Percentiles rank a stretch among this genome's conserved stretches.
Evolutionary conservation across 2,329 filamentous ascomycete species (phyloP).

Genomic region (Hypoxylon sp.): DNA sequence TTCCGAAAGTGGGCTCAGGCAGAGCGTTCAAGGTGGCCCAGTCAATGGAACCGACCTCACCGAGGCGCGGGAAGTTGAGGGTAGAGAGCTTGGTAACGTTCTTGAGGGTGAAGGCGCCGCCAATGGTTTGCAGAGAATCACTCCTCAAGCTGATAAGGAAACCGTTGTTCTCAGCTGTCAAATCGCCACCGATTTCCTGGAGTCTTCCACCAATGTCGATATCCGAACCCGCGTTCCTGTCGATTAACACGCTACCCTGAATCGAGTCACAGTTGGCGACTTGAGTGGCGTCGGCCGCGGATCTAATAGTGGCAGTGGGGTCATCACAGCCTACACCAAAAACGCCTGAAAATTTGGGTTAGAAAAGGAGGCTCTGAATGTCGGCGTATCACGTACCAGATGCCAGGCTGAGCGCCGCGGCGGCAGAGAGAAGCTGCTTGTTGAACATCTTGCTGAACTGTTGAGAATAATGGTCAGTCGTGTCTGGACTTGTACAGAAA

Average conservation of each 20-base stretch:
- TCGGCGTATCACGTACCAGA: conserved; percentile 58
- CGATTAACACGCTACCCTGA: conserved; percentile 77
- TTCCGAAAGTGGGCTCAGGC: conserved; percentile 65
- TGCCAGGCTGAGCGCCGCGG: conserved; percentile 61
- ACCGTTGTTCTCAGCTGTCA: conserved; percentile 73
- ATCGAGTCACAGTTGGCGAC: conserved; percentile 77
- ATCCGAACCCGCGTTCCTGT: conserved; percentile 66
- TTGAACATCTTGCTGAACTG: conserved; percentile 62
- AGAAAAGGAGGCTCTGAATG: conserved; percentile 22
- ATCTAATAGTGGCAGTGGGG: conserved; percentile 70
- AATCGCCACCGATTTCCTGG: conserved; percentile 67
- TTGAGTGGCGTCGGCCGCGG: conserved; percentile 71
- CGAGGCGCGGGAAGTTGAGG: conserved; percentile 77
- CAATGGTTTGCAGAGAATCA: conserved; percentile 74
- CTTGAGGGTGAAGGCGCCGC: conserved; percentile 77
- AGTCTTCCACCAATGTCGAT: conserved; percentile 75
- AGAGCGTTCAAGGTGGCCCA: conserved; percentile 79
- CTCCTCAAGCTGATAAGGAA: conserved; percentile 74
- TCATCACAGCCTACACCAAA: conserved; percentile 55
- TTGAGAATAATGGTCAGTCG: conserved; percentile 45
- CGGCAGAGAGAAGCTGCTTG: conserved; percentile 62
- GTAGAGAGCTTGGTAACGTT: conserved; percentile 78
- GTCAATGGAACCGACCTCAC: conserved; percentile 74
- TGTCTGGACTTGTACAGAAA: background rate
- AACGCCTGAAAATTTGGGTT: conserved; percentile 46